phyloP scores from a whole-genome alignment of 1,284 basidiomycete species.

The Ceratobasidium sp. region DNA sequence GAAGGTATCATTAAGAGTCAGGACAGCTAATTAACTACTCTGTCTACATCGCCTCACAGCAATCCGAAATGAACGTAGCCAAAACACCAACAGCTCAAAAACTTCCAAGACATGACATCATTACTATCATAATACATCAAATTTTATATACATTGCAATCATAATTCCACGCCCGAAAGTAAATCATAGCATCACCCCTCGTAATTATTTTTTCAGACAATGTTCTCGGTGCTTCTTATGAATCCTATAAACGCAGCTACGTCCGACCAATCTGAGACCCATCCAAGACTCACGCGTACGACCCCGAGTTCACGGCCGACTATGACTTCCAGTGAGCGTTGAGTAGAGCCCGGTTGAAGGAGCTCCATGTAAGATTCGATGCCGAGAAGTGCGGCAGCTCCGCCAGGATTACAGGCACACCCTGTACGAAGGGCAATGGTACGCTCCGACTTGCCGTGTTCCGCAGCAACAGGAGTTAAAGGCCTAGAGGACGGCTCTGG shows the following conservation, averaged over 20 bases:
- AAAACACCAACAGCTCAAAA: no score
- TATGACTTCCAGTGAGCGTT: conserved; percentile 67
- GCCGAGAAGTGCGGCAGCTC: conserved; percentile 73
- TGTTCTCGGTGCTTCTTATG: conserved; percentile 5
- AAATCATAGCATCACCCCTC: no score
- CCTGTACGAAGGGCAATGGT: conserved; percentile 78
- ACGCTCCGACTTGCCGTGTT: conserved; percentile 44
- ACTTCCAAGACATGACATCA: no score
- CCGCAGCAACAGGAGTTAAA: no score
- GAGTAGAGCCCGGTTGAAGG: conserved; percentile 67
- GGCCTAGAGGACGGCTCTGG: conserved; percentile 1
- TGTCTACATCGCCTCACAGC: no score
- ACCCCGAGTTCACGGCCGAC: conserved; percentile 59
- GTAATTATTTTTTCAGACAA: neutral
- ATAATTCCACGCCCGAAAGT: no score
- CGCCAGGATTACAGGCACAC: conserved; percentile 87
- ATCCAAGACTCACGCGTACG: conserved; percentile 72
- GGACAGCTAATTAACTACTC: no score
- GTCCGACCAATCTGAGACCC: conserved; percentile 38
- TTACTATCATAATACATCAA: no score
- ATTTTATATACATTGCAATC: no score
- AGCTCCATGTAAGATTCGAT: conserved; percentile 73
- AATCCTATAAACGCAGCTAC: conserved; percentile 30
- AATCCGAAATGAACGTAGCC: no score
- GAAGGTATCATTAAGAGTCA: no score